These are phyloP conservation scores for Eutypa lata DNA, from an alignment of 2,329 filamentous ascomycete species.

Conservation along the genomic window DNA sequence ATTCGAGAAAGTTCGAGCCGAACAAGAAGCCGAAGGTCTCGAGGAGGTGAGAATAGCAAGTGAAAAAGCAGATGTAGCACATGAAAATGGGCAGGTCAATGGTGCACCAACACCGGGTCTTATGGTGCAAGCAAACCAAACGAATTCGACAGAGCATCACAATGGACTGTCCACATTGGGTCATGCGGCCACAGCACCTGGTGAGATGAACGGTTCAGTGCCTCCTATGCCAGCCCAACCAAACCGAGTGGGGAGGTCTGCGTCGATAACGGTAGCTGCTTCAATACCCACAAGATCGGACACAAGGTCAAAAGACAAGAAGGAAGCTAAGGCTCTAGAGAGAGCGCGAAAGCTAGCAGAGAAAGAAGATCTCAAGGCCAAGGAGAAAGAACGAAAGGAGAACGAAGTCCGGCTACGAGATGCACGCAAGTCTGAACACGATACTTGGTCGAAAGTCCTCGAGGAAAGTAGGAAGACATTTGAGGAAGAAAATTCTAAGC, in stretches of 20 bases:
- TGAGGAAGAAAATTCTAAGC: conserved; percentile 54
- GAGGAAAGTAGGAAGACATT: conserved; percentile 53
- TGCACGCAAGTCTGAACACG: conserved; percentile 43
- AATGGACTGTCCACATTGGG: conserved; percentile 58
- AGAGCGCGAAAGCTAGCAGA: conserved; percentile 44
- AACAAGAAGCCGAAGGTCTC: conserved; percentile 78
- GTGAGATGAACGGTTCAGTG: conserved; percentile 19
- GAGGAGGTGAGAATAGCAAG: conserved; percentile 58
- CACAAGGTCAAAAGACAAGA: conserved; percentile 66
- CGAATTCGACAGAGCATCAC: conserved; percentile 43
- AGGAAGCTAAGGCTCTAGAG: conserved; percentile 58
- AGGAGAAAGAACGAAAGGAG: conserved; percentile 42
- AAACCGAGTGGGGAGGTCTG: conserved; percentile 9
- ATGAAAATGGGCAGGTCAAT: conserved; percentile 43
- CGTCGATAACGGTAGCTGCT: conserved; percentile 24
- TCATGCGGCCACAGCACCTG: conserved; percentile 64
- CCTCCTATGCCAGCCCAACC: conserved; percentile 14
- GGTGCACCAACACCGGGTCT: conserved; percentile 40
- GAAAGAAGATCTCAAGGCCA: conserved; percentile 43
- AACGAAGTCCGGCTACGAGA: conserved; percentile 32
- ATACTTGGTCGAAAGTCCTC: conserved; percentile 57
- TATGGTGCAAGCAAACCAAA: conserved; percentile 49
- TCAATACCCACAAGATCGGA: conserved; percentile 53
- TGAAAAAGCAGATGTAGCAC: conserved; percentile 53
- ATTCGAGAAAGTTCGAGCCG: conserved; percentile 63